Evolutionary conservation across 805 yeast species (phyloP).

Genomic region (Starmerella stigmatis): DNA sequence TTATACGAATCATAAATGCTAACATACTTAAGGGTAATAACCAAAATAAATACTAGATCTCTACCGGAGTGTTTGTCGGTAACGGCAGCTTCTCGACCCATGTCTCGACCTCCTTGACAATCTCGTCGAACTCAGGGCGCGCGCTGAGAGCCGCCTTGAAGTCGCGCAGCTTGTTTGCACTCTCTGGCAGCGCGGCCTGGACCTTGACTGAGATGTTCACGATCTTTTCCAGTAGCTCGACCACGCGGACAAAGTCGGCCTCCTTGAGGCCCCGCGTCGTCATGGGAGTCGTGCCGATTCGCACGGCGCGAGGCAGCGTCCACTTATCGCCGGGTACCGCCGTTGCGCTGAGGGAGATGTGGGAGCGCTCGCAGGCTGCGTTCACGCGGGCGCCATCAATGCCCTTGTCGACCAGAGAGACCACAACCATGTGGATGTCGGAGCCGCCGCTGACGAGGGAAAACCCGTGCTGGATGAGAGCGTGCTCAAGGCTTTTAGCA

Average conservation of each 20-base stretch:
- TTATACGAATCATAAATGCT: too few relatives aligned
- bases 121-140: slow-evolving; percentile 24
- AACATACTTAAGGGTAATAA: too few relatives aligned
- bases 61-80: slow-evolving; percentile 1
- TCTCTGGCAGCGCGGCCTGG: slow-evolving; percentile 74
- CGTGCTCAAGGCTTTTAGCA: slow-evolving; percentile 69
- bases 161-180: slow-evolving; percentile 89
- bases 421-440: slow-evolving; percentile 91
- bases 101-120: slow-evolving; percentile 20
- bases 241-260: slow-evolving; percentile 72
- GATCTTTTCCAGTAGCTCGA: slow-evolving; percentile 64
- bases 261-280: slow-evolving; percentile 91
- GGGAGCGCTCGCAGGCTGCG: slow-evolving; percentile 84
- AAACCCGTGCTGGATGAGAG: slow-evolving; percentile 62
- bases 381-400: slow-evolving; percentile 95
- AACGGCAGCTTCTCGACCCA: slow-evolving; percentile 20
- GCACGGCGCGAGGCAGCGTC: slow-evolving; percentile 91
- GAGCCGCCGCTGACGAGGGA: slow-evolving; percentile 88
- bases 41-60: slow-evolving; percentile 1
- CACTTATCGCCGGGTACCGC: slow-evolving; percentile 96
- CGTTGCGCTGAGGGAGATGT: slow-evolving; percentile 93
- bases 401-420: slow-evolving; percentile 65
- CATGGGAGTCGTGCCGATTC: slow-evolving; percentile 98
- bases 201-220: slow-evolving; percentile 62
- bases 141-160: slow-evolving; percentile 69